Evolutionary conservation across 495 filamentous ascomycete species (phyloP).

Genomic region (Hyaloscypha finlandica): DNA sequence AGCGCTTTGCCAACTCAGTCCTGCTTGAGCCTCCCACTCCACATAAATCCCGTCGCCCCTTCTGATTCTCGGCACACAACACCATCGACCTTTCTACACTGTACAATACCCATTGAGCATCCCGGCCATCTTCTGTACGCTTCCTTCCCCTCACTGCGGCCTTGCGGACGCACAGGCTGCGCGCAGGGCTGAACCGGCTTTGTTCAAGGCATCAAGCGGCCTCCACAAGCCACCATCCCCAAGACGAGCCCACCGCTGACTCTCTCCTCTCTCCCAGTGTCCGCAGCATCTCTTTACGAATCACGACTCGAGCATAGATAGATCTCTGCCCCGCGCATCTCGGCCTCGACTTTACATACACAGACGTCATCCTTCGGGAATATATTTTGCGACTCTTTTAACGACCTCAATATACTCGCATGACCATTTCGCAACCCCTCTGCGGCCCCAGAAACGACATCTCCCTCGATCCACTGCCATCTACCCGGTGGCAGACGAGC

Average conservation of each 20-base stretch:
- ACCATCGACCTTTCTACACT: slow-evolving; percentile 6
- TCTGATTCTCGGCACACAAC: slow-evolving; percentile 14
- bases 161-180: neutral
- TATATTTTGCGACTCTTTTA: slow-evolving; percentile 22
- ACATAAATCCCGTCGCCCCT: slow-evolving; percentile 5
- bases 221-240: slow-evolving; percentile 5
- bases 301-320: slow-evolving; percentile 29
- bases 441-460: slow-evolving; percentile 14
- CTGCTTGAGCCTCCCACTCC: slow-evolving; percentile 22
- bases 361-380: slow-evolving; percentile 21
- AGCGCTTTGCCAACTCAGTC: slow-evolving; percentile 18
- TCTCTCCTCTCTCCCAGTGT: slow-evolving; percentile 11
- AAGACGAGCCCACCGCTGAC: slow-evolving; percentile 22
- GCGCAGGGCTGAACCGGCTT: slow-evolving; percentile 24
- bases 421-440: slow-evolving; percentile 25
- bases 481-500: slow-evolving; percentile 31
- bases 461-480: slow-evolving; percentile 21
- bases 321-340: slow-evolving; percentile 8
- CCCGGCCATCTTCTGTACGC: slow-evolving; percentile 17
- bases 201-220: slow-evolving; percentile 23
- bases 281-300: slow-evolving; percentile 19
- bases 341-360: slow-evolving; percentile 14
- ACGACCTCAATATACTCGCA: slow-evolving; percentile 29
- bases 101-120: slow-evolving; percentile 24
- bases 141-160: slow-evolving; percentile 11